Base-by-base conservation (phyloP, 176 grass and related monocot species). In the Thinopyrum elongatum region DNA sequence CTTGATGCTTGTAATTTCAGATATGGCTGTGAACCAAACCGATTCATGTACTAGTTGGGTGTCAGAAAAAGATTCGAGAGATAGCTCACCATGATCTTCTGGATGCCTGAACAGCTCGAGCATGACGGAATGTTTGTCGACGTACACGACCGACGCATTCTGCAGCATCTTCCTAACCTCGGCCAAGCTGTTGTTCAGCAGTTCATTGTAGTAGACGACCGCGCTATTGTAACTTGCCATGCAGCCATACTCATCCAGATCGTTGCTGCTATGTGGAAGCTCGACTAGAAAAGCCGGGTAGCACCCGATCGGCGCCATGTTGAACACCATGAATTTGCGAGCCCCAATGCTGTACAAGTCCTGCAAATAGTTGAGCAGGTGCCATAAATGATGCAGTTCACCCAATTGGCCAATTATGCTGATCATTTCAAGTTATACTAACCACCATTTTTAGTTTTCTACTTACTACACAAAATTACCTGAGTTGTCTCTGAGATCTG, bases 71-170 rank as follows among this genome's bases (percentile, higher is more conserved):
- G 2, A 1, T 26, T 10, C 4, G 15, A 29, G 27, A 29, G 70
- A 91, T 21, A 89, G 29, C 34, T 85, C 22, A 92, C 93, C 91
- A 30, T 91, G 88, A 83, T 63, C 58, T 10, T 42, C 8, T 0
- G 93, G 91, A 83, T 94, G 82, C n/a, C 1, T 44, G 84, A 95
- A 98, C 28, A 93, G 82, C n/a, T 92, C 86, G 2, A 95, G 89
- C 21, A 67, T 89, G 11, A 84, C 69, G 0, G 61, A 65, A 14
- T 98, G 60, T 39, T 92, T 98, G 35, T 92, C 83, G 1, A 92
- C 76, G 11, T 82, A 91, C 15, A 95, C 41, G 3, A 94, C 21
- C 2, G 84, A 80, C 0, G 90, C 86, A n/a, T 82, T 70, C 7
- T 65, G 91, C 55, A 92, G 16, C 33, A 28, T 83, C 47, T 78